Evolutionary conservation across 2,329 filamentous ascomycete species (phyloP).

Genomic region (Colletotrichum shisoi): DNA sequence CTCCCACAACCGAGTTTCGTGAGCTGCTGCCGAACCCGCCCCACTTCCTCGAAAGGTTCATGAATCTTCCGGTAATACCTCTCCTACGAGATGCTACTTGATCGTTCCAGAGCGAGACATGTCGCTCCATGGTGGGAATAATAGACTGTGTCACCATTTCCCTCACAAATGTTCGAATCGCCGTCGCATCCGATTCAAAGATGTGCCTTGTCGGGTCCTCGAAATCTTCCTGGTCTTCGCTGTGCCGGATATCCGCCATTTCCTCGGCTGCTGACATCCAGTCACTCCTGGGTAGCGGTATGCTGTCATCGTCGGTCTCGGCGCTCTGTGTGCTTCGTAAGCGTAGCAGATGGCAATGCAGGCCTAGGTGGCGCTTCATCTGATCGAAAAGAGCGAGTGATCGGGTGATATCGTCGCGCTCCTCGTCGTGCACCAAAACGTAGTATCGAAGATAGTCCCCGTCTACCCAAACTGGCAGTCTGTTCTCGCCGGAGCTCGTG

Average conservation of each 20-base stretch:
- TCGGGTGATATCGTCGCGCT: conserved; percentile 88
- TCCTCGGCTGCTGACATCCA: conserved; percentile 92
- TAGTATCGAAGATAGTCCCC: conserved; percentile 95
- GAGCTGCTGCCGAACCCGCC: conserved; percentile 77
- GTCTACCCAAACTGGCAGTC: conserved; percentile 84
- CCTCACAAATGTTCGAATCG: conserved; percentile 86
- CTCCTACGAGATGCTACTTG: conserved; percentile 90
- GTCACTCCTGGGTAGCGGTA: conserved; percentile 79
- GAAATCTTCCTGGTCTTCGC: conserved; percentile 73
- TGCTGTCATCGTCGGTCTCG: conserved; percentile 89
- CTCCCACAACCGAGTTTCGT: conserved; percentile 65
- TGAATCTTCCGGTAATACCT: conserved; percentile 90
- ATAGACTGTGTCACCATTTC: conserved; percentile 97
- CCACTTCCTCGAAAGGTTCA: conserved; percentile 91
- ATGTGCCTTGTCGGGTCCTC: conserved; percentile 79
- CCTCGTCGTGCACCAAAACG: conserved; percentile 94
- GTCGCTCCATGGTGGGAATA: conserved; percentile 94
- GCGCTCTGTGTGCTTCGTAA: conserved; percentile 85
- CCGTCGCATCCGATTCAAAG: conserved; percentile 89
- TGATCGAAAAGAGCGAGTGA: conserved; percentile 93
- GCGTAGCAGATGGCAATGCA: conserved; percentile 91
- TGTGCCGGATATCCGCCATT: conserved; percentile 73
- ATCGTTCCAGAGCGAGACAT: conserved; percentile 93
- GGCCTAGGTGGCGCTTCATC: conserved; percentile 97
- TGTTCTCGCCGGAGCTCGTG: conserved; percentile 78